These are phyloP conservation scores for Poterioochromonas sp. DNA, from an alignment of 352 stramenopile species.

Conservation along the genomic window DNA sequence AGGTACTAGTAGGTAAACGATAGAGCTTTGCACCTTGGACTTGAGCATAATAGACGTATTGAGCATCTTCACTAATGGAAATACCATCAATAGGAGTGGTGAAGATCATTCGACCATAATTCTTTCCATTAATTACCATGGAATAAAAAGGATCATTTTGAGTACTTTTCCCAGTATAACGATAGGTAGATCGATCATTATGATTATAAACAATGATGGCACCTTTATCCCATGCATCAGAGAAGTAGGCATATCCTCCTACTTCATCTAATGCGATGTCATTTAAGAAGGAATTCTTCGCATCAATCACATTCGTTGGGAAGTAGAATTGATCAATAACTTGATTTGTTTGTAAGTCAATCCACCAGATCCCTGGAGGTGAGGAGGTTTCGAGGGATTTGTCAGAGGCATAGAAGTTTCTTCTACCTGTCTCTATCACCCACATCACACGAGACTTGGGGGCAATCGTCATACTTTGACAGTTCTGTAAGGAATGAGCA, in stretches of 20 bases:
- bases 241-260: not conserved
- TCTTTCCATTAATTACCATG: not conserved
- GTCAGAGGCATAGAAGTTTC: not conserved
- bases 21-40: conserved; percentile 5
- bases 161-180: not conserved
- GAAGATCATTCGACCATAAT: not conserved
- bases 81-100: conserved; percentile 8
- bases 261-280: conserved; percentile 18
- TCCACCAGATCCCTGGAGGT: not conserved
- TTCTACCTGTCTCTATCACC: not conserved
- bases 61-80: not conserved
- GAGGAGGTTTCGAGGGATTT: not conserved
- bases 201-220: not conserved
- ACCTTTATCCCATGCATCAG: conserved; percentile 1
- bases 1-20: not conserved
- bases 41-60: not conserved
- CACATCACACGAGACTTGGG: not conserved
- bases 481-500: conserved; percentile 1
- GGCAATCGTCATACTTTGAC: not conserved
- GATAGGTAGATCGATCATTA: not conserved
- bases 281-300: not conserved
- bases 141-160: not conserved
- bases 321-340: not conserved
- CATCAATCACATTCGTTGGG: not conserved
- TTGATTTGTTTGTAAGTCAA: not conserved